Conservation (phyloP, 1,284 basidiomycete genomes). For the Phellopilus nigrolimitatus region DNA sequence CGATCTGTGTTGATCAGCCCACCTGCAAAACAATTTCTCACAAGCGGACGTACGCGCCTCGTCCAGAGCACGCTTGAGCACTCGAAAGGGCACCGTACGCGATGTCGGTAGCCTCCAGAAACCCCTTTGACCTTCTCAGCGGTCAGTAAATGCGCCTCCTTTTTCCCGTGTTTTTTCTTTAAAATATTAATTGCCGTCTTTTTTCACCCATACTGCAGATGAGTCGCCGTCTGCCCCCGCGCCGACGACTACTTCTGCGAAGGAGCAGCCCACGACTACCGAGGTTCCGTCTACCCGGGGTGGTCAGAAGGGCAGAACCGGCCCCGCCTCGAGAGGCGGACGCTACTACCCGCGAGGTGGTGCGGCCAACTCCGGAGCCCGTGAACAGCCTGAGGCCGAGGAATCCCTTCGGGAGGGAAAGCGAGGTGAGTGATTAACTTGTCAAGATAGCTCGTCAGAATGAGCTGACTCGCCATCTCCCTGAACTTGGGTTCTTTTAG, state of each 20-base stretch:
- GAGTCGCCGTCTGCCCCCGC: constrained; percentile 39
- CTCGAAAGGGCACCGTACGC: constrained; percentile 57
- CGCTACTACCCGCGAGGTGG: constrained; percentile 73
- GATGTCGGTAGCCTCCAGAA: constrained; percentile 85
- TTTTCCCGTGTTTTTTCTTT: constrained; percentile 16
- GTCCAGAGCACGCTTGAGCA: constrained; percentile 15
- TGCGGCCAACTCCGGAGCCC: constrained; percentile 31
- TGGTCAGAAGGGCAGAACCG: constrained; percentile 45
- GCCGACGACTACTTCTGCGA: constrained; percentile 30
- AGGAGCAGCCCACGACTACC: background rate
- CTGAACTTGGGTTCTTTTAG: constrained; percentile 26
- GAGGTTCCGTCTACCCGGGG: constrained; percentile 25
- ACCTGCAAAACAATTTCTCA: background rate
- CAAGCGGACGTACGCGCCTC: background rate
- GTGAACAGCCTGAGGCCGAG: constrained; percentile 33
- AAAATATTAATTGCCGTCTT: constrained; percentile 18
- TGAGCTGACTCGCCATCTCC: background rate
- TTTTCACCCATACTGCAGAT: constrained; percentile 37
- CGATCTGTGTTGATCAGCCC: background rate
- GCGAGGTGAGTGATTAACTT: constrained; percentile 12
- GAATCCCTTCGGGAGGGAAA: constrained; percentile 23
- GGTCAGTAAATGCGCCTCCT: constrained; percentile 45
- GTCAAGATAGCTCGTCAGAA: background rate
- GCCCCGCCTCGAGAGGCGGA: constrained; percentile 67
- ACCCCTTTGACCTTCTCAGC: constrained; percentile 75